phyloP scores from a whole-genome alignment of 805 yeast species.

The Barnettozyma siamensis region DNA sequence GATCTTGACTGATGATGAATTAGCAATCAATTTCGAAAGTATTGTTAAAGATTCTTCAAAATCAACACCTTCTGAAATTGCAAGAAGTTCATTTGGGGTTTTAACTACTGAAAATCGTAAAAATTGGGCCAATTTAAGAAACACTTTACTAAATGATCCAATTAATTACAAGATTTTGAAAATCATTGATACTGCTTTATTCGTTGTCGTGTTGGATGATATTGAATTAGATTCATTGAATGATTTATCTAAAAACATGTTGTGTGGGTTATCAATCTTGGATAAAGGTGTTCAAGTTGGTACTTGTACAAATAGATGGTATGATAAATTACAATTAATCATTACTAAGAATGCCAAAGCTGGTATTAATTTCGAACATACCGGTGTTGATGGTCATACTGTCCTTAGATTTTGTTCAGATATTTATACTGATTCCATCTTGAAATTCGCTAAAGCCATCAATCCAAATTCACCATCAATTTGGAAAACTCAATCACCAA shows the following conservation, averaged over 20 bases:
- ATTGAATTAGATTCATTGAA: slow-evolving; percentile 53
- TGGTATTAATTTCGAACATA: slow-evolving; percentile 89
- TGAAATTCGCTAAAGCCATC: slow-evolving; percentile 79
- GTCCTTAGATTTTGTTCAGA: slow-evolving; percentile 84
- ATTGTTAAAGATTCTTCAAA: slow-evolving; percentile 66
- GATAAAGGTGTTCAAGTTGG: slow-evolving; percentile 89
- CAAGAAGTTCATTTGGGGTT: slow-evolving; percentile 83
- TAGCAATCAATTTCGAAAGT: slow-evolving; percentile 66
- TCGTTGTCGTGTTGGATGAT: slow-evolving; percentile 80
- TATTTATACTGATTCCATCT: slow-evolving; percentile 84
- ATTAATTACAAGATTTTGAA: slow-evolving; percentile 66
- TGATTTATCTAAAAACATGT: slow-evolving; percentile 74
- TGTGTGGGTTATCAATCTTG: slow-evolving; percentile 76
- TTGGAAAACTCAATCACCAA: slow-evolving; percentile 54
- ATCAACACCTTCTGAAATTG: slow-evolving; percentile 52
- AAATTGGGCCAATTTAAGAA: slow-evolving; percentile 77
- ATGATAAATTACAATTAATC: slow-evolving; percentile 84
- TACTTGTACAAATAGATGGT: slow-evolving; percentile 93
- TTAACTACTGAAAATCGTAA: slow-evolving; percentile 86
- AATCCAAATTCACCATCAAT: slow-evolving; percentile 65
- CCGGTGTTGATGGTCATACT: slow-evolving; percentile 95
- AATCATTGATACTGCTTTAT: slow-evolving; percentile 75
- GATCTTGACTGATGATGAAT: slow-evolving; percentile 67
- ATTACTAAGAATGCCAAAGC: slow-evolving; percentile 87
- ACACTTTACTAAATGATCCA: slow-evolving; percentile 38